A percentile compares a stretch with the other conserved stretches of the same genome.
Conservation (phyloP, 805 yeast genomes). For the Lipomyces lipofer region DNA sequence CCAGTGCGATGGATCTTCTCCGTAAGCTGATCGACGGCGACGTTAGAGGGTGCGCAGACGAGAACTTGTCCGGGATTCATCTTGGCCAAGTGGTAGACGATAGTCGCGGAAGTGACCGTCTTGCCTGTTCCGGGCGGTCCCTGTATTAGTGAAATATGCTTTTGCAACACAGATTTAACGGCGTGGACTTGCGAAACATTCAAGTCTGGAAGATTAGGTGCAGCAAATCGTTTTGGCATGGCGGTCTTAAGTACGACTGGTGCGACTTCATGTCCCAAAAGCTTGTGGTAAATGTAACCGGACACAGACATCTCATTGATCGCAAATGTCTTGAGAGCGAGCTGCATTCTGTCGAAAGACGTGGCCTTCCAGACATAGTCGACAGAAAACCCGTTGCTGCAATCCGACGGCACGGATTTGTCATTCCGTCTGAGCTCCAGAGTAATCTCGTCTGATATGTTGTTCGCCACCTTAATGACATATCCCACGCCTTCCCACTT, state of each 20-base stretch:
- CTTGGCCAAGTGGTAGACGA: constrained; percentile 71
- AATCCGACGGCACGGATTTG: constrained; percentile 51
- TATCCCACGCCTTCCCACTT: constrained; percentile 76
- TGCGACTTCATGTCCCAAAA: constrained; percentile 76
- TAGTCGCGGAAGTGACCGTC: constrained; percentile 89
- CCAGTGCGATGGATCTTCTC: constrained; percentile 69
- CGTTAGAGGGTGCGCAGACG: constrained; percentile 94
- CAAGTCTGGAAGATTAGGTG: constrained; percentile 65
- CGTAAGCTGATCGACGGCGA: constrained; percentile 90
- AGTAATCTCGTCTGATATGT: constrained; percentile 66
- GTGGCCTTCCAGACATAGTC: constrained; percentile 90
- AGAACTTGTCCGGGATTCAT: constrained; percentile 64
- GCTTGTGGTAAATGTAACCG: constrained; percentile 70
- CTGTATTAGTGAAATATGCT: constrained; percentile 80
- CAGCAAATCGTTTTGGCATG: constrained; percentile 63
- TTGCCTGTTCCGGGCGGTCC: constrained; percentile 98
- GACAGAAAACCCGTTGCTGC: constrained; percentile 69
- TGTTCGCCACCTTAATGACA: constrained; percentile 68
- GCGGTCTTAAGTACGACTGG: constrained; percentile 49
- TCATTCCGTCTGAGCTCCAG: constrained; percentile 58
- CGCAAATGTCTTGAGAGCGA: constrained; percentile 72
- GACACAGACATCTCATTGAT: constrained; percentile 66
- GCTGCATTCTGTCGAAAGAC: constrained; percentile 80
- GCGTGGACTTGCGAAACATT: constrained; percentile 81
- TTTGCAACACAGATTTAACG: constrained; percentile 62